Percentiles rank a stretch among this genome's conserved stretches.
Evolutionary conservation across 2,329 filamentous ascomycete genomes (phyloP).

Genomic region (Pleurostoma richardsiae): DNA sequence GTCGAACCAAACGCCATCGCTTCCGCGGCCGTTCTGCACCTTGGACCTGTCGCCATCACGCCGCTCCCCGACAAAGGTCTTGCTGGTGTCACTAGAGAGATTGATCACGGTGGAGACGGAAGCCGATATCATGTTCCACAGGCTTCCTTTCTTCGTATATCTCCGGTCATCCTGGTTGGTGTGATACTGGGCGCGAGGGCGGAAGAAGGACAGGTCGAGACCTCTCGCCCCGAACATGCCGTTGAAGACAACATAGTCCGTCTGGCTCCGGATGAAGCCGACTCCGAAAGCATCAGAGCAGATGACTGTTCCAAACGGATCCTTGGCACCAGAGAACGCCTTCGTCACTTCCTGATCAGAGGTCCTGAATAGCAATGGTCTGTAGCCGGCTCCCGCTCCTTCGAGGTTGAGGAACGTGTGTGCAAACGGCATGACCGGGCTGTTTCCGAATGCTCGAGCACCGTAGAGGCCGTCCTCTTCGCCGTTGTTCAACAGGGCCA

Average conservation of each 20-base stretch:
- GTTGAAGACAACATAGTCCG: constrained; percentile 83
- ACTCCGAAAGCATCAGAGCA: constrained; percentile 79
- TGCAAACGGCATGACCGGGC: constrained; percentile 73
- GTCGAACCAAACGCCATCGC: constrained; percentile 86
- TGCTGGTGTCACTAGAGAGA: constrained; percentile 63
- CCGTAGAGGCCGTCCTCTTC: constrained; percentile 93
- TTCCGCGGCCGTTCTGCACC: constrained; percentile 61
- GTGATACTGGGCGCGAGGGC: constrained; percentile 82
- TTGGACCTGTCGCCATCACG: constrained; percentile 52
- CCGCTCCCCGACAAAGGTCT: constrained; percentile 58
- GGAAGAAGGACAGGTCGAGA: constrained; percentile 87
- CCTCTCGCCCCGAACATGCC: constrained; percentile 76
- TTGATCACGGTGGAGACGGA: constrained; percentile 69
- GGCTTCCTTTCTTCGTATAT: constrained; percentile 63
- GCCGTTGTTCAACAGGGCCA: constrained; percentile 88
- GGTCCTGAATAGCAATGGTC: constrained; percentile 80
- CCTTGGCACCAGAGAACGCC: constrained; percentile 64
- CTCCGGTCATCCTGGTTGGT: constrained; percentile 81
- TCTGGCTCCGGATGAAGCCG: constrained; percentile 76
- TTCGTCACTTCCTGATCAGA: constrained; percentile 82
- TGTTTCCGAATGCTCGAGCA: constrained; percentile 76
- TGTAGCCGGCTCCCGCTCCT: constrained; percentile 86
- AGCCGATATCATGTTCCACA: constrained; percentile 95
- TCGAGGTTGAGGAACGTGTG: constrained; percentile 93
- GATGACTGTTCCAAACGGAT: constrained; percentile 82